phyloP scores from a whole-genome alignment of 495 filamentous ascomycete genomes.

The Neurospora sublineolata region DNA sequence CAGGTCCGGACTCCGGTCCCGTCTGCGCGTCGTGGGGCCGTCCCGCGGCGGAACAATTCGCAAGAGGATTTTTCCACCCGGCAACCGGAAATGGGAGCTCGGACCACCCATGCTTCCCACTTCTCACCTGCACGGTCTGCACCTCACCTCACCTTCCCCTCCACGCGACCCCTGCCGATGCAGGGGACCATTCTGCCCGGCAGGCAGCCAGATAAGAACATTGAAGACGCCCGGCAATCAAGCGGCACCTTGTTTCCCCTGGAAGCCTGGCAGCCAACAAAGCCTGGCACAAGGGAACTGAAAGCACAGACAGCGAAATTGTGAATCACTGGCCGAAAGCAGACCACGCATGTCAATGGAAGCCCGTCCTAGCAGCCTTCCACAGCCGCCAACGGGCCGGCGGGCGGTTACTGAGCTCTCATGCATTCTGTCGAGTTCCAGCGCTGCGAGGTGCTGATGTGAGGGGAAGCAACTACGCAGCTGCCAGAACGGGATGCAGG shows the following conservation, averaged over 20 bases:
- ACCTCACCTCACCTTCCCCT: neutral
- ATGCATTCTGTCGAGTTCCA: neutral
- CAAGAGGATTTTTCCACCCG: constrained; percentile 18
- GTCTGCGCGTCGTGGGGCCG: neutral
- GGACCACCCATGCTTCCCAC: neutral
- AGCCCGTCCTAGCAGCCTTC: neutral
- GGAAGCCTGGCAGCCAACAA: neutral
- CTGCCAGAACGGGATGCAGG: neutral
- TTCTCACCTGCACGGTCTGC: neutral
- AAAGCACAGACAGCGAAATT: neutral
- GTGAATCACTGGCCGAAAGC: neutral
- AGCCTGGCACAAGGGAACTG: neutral
- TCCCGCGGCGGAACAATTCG: constrained; percentile 14
- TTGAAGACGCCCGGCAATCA: constrained; percentile 9
- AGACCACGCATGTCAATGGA: neutral
- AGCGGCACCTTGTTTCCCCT: neutral
- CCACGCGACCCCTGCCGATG: neutral
- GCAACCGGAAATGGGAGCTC: neutral
- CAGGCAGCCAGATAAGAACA: constrained; percentile 3
- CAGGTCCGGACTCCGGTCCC: neutral
- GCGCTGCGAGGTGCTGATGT: neutral
- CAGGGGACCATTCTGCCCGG: neutral
- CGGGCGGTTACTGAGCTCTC: neutral
- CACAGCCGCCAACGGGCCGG: neutral
- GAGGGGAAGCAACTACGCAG: neutral